Conservation (phyloP, 1,139 yeast genomes). For the Taphrina flavorubra region DNA sequence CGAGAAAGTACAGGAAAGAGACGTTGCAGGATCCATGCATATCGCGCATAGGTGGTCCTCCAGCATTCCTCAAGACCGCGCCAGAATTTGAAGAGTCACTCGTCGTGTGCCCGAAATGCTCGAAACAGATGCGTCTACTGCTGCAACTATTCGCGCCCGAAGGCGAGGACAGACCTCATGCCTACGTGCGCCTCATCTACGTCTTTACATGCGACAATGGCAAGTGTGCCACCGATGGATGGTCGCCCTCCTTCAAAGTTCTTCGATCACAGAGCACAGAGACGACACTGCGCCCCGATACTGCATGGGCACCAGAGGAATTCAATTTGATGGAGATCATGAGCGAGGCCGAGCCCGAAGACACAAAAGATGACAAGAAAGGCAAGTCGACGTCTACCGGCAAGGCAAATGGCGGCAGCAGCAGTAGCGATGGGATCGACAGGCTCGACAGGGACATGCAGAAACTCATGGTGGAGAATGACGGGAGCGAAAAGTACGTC, state of each 20-base stretch:
- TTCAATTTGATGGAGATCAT: conserved; percentile 37
- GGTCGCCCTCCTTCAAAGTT: conserved; percentile 34
- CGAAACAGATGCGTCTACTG: conserved; percentile 30
- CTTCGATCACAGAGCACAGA: conserved; percentile 26
- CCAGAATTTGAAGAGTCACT: conserved; percentile 18
- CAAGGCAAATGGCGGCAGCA: too few species aligned
- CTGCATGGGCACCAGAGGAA: neutral
- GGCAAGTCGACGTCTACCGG: too few species aligned
- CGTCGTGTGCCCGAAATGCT: conserved; percentile 20
- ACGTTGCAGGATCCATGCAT: conserved; percentile 25
- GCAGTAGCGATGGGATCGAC: neutral
- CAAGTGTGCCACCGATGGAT: conserved; percentile 36
- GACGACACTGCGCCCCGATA: conserved; percentile 13
- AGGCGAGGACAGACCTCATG: conserved; percentile 29
- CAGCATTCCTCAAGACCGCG: conserved; percentile 11
- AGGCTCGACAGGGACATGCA: conserved; percentile 7
- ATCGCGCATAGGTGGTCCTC: conserved; percentile 41
- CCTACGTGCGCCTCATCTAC: conserved; percentile 40
- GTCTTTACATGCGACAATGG: conserved; percentile 41
- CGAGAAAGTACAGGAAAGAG: conserved; percentile 22
- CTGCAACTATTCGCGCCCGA: conserved; percentile 41
- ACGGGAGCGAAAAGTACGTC: conserved; percentile 42
- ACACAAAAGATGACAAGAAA: neutral
- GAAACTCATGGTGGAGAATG: conserved; percentile 35
- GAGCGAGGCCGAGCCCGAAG: conserved; percentile 38